phyloP scores from a whole-genome alignment of 345 rosid genomes.

The Raphanus sativus region DNA sequence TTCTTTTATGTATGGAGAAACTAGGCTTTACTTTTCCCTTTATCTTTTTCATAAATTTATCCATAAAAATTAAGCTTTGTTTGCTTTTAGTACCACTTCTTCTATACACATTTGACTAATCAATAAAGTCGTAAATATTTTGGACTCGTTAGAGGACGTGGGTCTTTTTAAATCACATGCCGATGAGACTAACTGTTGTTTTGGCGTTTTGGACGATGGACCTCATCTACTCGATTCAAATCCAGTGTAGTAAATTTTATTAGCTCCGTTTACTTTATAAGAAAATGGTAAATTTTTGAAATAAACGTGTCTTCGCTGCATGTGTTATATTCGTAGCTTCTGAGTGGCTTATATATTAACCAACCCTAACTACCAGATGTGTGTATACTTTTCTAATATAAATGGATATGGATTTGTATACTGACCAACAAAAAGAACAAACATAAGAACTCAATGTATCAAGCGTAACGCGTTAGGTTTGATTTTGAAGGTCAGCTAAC shows the following conservation, averaged over 20 bases:
- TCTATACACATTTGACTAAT: not conserved
- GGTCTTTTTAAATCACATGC: not conserved
- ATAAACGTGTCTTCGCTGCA: not conserved
- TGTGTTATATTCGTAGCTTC: not conserved
- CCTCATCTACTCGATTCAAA: not conserved
- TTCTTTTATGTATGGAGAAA: not conserved
- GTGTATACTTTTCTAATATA: not conserved
- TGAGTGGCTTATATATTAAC: not conserved
- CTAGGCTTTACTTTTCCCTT: not conserved
- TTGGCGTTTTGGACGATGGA: not conserved
- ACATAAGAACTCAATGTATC: slow-evolving; percentile 26
- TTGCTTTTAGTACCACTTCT: not conserved
- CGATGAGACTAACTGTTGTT: not conserved
- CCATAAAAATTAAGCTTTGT: not conserved
- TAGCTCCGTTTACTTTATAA: not conserved
- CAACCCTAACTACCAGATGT: not conserved
- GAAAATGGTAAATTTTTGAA: not conserved
- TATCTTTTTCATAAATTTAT: not conserved
- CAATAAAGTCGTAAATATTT: not conserved
- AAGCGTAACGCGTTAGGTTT: slow-evolving; percentile 30
- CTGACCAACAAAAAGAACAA: slow-evolving; percentile 20
- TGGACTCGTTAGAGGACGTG: not conserved
- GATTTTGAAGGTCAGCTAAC: slow-evolving; percentile 29
- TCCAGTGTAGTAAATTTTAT: not conserved
- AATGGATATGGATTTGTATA: slow-evolving; percentile 16